Base-by-base conservation (phyloP, 2,329 filamentous ascomycete genomes). In the Microcyclosporella mali region DNA sequence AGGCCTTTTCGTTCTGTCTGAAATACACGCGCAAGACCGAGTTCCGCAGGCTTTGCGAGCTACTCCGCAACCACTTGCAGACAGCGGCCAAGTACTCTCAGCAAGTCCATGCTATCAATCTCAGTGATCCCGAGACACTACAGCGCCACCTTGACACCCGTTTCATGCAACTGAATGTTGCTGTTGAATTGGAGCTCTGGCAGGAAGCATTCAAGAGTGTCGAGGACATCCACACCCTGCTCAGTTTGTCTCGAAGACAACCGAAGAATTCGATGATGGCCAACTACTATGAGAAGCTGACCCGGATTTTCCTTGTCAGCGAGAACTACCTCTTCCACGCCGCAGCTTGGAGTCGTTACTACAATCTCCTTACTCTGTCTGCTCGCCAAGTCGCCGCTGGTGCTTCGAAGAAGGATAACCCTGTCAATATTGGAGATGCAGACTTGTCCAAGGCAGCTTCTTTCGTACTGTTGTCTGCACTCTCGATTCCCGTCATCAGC, bases 261-360 rank as follows among this genome's bases (percentile, higher is more conserved):
- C 84, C 92, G 41, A 97, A 97, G 83, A 95, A 95, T 66, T 77
- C 95, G 64, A 97, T 98, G 92, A 98, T 98, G 92, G 92, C 92
- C 71, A 98, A 97, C 75, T 98, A 98, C 78, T 98, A 97, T 70
- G 92, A 98, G 77, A 97, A 97, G 74, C 82, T 98, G 45, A 95
- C 92, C 31, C 82, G 89, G 53, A 98, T 98, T 67, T 98, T 98
- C 78, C 80, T 98, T 51, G 92, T 97, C 55, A 94, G 90, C 67
- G 92, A 97, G 72, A 98, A 98, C 76, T 97, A 97, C 67, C 82
- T 98, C 34, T 98, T 98, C 82, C 92, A 98, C 65, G 92, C 92
- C 56, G 92, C 92, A 41, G 88, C 92, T 50, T 98, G 88, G 88
- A 94, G 88, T 57, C 80, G 90, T 59, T 97, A 95, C 75, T 97